A percentile compares a stretch with the other conserved stretches of the same genome.
Conservation (phyloP, 2,329 filamentous ascomycete species). For the Tolypocladium tropicale region DNA sequence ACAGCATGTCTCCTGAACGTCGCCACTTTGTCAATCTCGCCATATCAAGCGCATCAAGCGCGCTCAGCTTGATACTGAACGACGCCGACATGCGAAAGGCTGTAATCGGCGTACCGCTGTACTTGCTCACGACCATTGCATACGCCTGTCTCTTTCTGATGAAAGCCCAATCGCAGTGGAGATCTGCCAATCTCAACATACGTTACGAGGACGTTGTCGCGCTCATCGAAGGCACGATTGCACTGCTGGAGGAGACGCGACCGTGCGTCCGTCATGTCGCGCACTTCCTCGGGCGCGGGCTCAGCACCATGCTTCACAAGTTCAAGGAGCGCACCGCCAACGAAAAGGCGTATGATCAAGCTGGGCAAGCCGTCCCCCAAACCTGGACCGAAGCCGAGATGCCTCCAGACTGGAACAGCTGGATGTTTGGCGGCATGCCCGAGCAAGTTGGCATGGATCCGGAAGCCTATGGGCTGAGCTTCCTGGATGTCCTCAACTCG, state of each 20-base stretch:
- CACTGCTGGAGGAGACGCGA: constrained; percentile 13
- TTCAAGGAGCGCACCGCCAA: constrained; percentile 11
- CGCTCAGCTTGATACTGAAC: constrained; percentile 17
- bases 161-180: constrained; percentile 20
- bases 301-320: constrained; percentile 18
- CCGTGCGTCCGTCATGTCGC: constrained; percentile 17
- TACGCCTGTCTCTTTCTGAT: constrained; percentile 22
- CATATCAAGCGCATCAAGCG: constrained; percentile 23
- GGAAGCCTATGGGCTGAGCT: constrained; percentile 12
- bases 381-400: not conserved
- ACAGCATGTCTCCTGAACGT: constrained; percentile 31
- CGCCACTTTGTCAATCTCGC: constrained; percentile 31
- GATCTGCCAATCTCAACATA: constrained; percentile 13
- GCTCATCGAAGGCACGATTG: constrained; percentile 14
- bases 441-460: constrained; percentile 7
- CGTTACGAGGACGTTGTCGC: constrained; percentile 19
- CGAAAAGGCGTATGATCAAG: constrained; percentile 3
- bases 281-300: constrained; percentile 17
- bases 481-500: constrained; percentile 15
- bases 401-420: constrained; percentile 13
- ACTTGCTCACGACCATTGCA: constrained; percentile 20
- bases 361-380: not conserved
- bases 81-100: constrained; percentile 19
- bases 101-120: constrained; percentile 20
- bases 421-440: constrained; percentile 14